These are phyloP conservation scores for Alternaria sp. DNA, from an alignment of 2,329 filamentous ascomycete species.

Conservation along the genomic window DNA sequence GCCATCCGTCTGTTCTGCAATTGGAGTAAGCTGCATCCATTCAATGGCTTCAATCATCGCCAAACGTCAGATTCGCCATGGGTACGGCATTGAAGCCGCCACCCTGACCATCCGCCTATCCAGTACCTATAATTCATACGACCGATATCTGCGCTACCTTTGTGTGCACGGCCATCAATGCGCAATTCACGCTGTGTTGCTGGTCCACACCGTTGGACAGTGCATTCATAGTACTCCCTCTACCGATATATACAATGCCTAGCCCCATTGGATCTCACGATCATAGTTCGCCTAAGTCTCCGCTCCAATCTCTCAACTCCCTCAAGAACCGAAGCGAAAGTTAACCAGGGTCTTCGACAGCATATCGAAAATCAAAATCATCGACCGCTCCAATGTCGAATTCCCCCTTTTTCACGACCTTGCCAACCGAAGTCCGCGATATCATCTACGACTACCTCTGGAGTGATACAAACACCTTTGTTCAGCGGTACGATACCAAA, in stretches of 20 bases:
- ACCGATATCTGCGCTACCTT: neutral
- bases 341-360: neutral
- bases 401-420: neutral
- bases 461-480: neutral
- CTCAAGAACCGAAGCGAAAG: neutral
- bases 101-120: neutral
- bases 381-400: neutral
- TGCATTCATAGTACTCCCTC: neutral
- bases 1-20: neutral
- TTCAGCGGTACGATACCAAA: neutral
- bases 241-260: neutral
- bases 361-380: neutral
- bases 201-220: neutral
- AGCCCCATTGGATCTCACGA: neutral
- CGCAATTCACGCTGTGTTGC: neutral
- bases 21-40: neutral
- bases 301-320: neutral
- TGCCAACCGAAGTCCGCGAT: neutral
- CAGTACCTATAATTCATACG: neutral
- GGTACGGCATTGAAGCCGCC: neutral
- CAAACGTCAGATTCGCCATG: neutral
- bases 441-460: neutral
- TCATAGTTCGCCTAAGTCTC: neutral
- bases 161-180: neutral
- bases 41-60: neutral